These are phyloP conservation scores for Citrus australasica DNA, from an alignment of 345 rosid species.

Conservation along the genomic window DNA sequence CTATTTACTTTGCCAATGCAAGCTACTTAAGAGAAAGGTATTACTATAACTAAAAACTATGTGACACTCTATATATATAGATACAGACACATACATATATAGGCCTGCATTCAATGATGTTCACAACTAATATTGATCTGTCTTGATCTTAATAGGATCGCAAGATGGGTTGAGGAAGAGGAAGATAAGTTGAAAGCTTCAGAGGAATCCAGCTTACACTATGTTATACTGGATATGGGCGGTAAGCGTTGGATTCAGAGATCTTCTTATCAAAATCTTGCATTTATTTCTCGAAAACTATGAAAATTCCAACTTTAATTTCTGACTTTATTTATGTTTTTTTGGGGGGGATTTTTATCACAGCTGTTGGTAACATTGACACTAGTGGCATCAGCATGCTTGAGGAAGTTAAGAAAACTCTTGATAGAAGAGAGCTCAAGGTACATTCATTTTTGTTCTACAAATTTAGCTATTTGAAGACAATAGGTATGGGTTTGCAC, in stretches of 20 bases:
- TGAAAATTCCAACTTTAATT: neutral
- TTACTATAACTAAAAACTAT: neutral
- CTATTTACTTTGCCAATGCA: conserved; percentile 83
- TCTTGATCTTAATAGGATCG: conserved; percentile 37
- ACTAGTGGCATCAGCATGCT: conserved; percentile 97
- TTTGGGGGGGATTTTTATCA: neutral
- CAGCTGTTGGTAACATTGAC: conserved; percentile 90
- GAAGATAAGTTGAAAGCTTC: conserved; percentile 59
- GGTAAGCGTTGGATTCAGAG: conserved; percentile 28
- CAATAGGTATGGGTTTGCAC: neutral
- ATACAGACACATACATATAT: too few relatives aligned
- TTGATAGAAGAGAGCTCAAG: conserved; percentile 62
- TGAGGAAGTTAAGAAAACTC: conserved; percentile 61
- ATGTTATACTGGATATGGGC: conserved; percentile 67
- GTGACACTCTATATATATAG: neutral
- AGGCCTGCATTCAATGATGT: neutral
- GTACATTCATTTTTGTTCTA: conserved; percentile 19
- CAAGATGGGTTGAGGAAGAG: conserved; percentile 81
- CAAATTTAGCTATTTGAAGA: neutral
- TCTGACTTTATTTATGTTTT: neutral
- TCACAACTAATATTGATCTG: neutral
- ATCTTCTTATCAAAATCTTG: neutral
- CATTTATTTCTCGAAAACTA: neutral
- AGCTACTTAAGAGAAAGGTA: conserved; percentile 88
- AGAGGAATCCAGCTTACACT: conserved; percentile 51